These are phyloP conservation scores for Cyberlindnera maritima DNA, from an alignment of 805 yeast genomes.

Conservation along the genomic window DNA sequence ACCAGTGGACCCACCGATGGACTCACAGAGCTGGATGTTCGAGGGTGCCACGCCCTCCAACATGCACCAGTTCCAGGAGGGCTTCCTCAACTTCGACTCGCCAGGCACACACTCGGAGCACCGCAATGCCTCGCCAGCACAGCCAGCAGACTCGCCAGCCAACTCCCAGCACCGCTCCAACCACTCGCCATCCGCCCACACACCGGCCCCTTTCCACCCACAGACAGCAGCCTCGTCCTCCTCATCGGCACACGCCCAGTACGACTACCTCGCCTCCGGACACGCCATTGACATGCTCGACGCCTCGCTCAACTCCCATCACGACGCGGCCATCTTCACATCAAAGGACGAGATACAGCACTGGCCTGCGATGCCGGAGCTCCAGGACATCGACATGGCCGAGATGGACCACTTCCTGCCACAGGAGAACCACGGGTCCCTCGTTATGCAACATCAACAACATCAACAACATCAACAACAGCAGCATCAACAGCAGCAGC, in stretches of 20 bases:
- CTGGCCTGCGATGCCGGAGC: conserved; percentile 10
- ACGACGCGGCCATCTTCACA: background rate
- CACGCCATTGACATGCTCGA: conserved; percentile 10
- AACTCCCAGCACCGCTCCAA: background rate
- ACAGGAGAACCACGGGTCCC: background rate
- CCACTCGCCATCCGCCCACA: background rate
- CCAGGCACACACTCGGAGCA: conserved; percentile 17
- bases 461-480: background rate
- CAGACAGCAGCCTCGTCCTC: too few relatives aligned
- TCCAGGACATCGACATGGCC: conserved; percentile 10
- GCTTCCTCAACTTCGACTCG: conserved; percentile 23
- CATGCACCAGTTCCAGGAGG: conserved; percentile 7
- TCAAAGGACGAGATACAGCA: background rate
- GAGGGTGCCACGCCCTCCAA: conserved; percentile 7
- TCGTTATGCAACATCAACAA: background rate
- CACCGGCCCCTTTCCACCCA: background rate
- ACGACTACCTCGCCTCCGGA: conserved; percentile 3
- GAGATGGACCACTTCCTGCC: conserved; percentile 14
- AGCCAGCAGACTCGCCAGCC: background rate
- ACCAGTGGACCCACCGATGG: conserved; percentile 4
- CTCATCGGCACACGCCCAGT: background rate
- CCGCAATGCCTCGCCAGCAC: background rate
- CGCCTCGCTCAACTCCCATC: conserved; percentile 2
- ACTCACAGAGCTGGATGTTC: conserved; percentile 11
- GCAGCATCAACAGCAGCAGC: background rate